A percentile compares a stretch with the other conserved stretches of the same genome.
Conservation (phyloP, 768 basidiomycete genomes). For the Mrakia blollopis region DNA sequence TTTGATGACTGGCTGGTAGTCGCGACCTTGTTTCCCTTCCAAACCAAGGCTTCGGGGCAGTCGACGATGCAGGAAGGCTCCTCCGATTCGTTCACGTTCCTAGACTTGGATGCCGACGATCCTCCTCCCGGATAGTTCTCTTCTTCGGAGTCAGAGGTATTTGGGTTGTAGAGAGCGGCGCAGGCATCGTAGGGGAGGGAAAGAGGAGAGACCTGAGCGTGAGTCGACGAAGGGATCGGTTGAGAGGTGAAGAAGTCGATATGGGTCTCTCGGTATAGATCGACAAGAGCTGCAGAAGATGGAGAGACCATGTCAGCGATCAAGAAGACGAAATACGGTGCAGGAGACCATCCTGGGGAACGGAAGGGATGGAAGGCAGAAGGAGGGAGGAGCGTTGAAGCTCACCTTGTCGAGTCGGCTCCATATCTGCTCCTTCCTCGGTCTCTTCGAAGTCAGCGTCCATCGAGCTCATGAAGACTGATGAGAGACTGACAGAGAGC, state of each 20-base stretch:
- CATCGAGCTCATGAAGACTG: too few species aligned
- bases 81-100: background rate
- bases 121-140: background rate
- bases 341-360: background rate
- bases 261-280: constrained; percentile 17
- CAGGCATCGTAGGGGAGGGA: background rate
- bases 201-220: background rate
- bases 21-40: background rate
- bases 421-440: too few species aligned
- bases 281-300: background rate
- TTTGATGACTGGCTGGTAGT: background rate
- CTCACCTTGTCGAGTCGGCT: too few species aligned
- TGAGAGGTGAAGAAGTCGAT: constrained; percentile 14
- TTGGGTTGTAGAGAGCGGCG: background rate
- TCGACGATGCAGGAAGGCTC: background rate
- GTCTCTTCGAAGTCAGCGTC: too few species aligned
- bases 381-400: too few species aligned
- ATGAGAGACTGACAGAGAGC: too few species aligned
- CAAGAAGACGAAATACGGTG: background rate
- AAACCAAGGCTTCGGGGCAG: background rate
- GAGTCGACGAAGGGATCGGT: background rate
- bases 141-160: background rate
- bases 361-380: background rate
- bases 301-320: too few species aligned
- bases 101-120: background rate